Percentiles rank a stretch among this genome's conserved stretches.
Evolutionary conservation across 163 green algal genomes (phyloP).

Genomic region (Scenedesmus sp.): DNA sequence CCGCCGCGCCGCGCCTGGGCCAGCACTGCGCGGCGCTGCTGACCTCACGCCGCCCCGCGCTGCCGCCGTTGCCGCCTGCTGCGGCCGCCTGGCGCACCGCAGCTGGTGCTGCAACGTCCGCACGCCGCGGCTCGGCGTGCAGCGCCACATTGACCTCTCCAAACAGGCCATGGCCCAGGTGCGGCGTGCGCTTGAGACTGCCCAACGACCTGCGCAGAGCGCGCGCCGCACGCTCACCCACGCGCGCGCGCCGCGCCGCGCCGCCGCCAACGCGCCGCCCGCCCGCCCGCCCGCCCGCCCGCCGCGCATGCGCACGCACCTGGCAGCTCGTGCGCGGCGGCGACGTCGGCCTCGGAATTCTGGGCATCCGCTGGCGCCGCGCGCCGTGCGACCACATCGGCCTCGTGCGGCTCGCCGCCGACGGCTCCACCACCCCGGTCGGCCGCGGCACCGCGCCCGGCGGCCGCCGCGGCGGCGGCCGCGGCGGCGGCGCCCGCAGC

Average conservation of each 20-base stretch:
- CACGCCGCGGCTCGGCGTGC: conserved; percentile 8
- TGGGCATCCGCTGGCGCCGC: conserved; percentile 6
- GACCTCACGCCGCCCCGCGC: too few relatives aligned
- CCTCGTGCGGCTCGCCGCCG: conserved; percentile 1
- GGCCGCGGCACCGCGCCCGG: not conserved
- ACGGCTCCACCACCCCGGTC: not conserved
- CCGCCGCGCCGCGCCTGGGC: too few relatives aligned
- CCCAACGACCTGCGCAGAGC: too few relatives aligned
- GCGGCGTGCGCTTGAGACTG: not conserved
- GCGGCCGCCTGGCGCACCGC: too few relatives aligned
- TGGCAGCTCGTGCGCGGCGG: conserved; percentile 14
- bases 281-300: not conserved
- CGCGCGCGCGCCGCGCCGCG: not conserved
- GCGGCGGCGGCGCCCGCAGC: not conserved
- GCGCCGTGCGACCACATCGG: conserved; percentile 15
- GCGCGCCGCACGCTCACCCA: not conserved
- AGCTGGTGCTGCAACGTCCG: conserved; percentile 37
- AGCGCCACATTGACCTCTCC: conserved; percentile 37
- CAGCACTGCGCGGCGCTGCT: too few relatives aligned
- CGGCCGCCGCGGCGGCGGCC: not conserved
- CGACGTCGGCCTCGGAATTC: conserved; percentile 21
- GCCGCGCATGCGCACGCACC: too few relatives aligned
- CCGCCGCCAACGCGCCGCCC: not conserved
- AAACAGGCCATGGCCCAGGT: conserved; percentile 9
- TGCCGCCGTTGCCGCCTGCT: too few relatives aligned